phyloP scores from a whole-genome alignment of 2,329 filamentous ascomycete species.

The Elsinoe ampelina region DNA sequence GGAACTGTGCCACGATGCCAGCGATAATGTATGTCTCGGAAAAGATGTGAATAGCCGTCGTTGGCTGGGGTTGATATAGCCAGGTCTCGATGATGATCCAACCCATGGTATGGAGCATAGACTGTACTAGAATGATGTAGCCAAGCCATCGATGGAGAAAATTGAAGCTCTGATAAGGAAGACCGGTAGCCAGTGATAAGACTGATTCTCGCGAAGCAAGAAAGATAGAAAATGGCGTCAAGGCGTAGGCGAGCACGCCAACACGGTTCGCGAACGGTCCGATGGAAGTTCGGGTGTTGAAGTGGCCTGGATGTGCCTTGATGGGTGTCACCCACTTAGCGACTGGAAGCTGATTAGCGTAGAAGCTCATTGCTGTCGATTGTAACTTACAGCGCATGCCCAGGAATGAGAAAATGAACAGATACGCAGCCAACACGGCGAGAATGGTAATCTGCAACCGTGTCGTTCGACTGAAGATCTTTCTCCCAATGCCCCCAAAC shows the following conservation, averaged over 20 bases:
- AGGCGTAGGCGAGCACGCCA: slow-evolving; percentile 61
- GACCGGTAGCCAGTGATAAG: slow-evolving; percentile 58
- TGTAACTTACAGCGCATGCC: background rate
- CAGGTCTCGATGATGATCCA: slow-evolving; percentile 59
- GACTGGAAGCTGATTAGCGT: slow-evolving; percentile 36
- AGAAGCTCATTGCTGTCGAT: background rate
- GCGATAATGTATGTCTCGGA: slow-evolving; percentile 61
- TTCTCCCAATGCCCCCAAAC: slow-evolving; percentile 31
- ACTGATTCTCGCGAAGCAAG: slow-evolving; percentile 61
- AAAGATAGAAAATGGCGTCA: slow-evolving; percentile 61
- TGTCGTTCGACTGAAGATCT: slow-evolving; percentile 58
- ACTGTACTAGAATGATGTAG: slow-evolving; percentile 61
- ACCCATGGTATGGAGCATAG: slow-evolving; percentile 57
- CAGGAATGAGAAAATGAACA: slow-evolving; percentile 53
- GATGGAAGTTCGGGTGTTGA: slow-evolving; percentile 56
- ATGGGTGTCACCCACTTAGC: slow-evolving; percentile 68
- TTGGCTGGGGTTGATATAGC: slow-evolving; percentile 64
- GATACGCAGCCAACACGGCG: slow-evolving; percentile 48
- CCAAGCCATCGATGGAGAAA: slow-evolving; percentile 71
- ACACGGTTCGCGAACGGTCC: slow-evolving; percentile 61
- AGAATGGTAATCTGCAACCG: slow-evolving; percentile 59
- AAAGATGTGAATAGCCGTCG: slow-evolving; percentile 48
- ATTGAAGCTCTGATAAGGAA: slow-evolving; percentile 69
- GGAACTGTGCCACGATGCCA: slow-evolving; percentile 58
- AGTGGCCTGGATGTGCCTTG: slow-evolving; percentile 43